Conservation (phyloP, 2,329 filamentous ascomycete genomes). For the Phoma herbarum region DNA sequence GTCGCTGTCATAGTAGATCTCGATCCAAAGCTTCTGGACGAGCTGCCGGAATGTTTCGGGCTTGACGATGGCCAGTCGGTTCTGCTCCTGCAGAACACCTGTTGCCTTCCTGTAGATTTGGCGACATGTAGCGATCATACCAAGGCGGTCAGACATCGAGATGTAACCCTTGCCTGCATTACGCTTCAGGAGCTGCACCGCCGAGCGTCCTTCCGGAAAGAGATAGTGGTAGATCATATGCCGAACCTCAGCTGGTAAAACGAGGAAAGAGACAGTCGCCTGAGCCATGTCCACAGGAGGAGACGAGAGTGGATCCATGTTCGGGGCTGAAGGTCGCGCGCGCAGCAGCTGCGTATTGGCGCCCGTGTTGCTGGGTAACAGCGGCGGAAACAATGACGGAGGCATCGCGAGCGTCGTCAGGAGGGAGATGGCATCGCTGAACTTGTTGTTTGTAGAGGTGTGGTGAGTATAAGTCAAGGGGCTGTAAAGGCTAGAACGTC, state of each 20-base stretch:
- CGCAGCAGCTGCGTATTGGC: too few species aligned
- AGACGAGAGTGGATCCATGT: not conserved
- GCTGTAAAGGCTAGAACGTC: not conserved
- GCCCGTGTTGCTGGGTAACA: too few species aligned
- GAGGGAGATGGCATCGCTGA: too few species aligned
- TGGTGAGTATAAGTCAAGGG: not conserved
- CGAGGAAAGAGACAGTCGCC: not conserved
- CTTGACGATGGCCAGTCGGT: not conserved
- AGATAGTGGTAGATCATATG: slow-evolving; percentile 5
- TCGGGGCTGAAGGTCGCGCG: not conserved
- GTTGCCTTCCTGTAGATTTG: not conserved
- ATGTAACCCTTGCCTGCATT: not conserved
- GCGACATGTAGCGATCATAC: not conserved
- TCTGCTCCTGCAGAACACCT: not conserved
- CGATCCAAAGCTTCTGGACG: not conserved
- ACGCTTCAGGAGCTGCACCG: slow-evolving; percentile 1
- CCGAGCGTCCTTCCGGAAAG: not conserved
- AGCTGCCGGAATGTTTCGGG: not conserved
- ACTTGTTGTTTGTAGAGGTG: not conserved
- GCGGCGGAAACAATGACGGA: too few species aligned
- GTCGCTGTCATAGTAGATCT: not conserved
- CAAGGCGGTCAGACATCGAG: slow-evolving; percentile 2
- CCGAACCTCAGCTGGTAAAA: slow-evolving; percentile 1
- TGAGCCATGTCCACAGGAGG: not conserved
- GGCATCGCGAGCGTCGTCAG: too few species aligned